phyloP scores from a whole-genome alignment of 2,329 filamentous ascomycete species.

The Sclerotinia sclerotiorum region DNA sequence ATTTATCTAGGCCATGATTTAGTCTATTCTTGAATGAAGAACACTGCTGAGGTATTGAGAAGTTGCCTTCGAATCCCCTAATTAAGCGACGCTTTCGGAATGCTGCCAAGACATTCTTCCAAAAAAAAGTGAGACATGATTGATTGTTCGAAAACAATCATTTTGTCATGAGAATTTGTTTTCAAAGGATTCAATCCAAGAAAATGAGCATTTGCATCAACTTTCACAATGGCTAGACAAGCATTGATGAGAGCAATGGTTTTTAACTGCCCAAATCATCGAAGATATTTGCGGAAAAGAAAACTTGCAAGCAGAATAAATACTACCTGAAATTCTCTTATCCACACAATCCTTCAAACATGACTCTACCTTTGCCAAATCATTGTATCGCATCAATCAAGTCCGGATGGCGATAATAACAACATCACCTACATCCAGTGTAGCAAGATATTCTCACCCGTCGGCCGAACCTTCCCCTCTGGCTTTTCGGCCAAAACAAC shows the following conservation, averaged over 20 bases:
- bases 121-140: background rate
- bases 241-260: background rate
- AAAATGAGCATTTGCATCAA: background rate
- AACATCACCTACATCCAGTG: no score
- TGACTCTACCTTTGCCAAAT: background rate
- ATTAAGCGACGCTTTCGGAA: slow-evolving; percentile 18
- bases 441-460: background rate
- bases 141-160: background rate
- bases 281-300: background rate
- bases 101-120: background rate
- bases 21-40: background rate
- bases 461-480: background rate
- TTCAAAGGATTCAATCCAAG: background rate
- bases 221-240: background rate
- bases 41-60: background rate
- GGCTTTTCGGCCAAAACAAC: background rate
- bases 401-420: background rate
- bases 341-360: background rate
- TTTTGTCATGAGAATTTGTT: background rate
- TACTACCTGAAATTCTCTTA: background rate
- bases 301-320: background rate
- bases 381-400: background rate
- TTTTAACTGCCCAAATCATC: background rate
- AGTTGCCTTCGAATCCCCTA: background rate
- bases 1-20: no score